Evolutionary conservation across 192 early-diverging fungal species (phyloP), one percentile per base, ranked within the genome.

Genomic region (Podila clonocystis): DNA sequence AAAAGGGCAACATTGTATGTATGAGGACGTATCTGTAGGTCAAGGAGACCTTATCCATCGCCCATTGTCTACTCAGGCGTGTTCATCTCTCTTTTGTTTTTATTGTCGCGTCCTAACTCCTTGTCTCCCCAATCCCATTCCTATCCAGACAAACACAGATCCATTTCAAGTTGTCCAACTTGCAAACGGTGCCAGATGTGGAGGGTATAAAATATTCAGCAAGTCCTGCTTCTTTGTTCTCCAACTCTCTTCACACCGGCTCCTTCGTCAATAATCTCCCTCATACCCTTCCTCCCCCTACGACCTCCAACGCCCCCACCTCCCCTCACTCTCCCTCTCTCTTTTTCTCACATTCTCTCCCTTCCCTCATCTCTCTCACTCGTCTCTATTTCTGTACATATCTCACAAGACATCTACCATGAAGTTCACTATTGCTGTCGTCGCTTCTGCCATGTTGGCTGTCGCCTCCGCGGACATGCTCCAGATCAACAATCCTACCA

Each of bases 401-500:
- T 22, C 22, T 55, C 52, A 55, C 17, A 45, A 3, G 13, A 22
- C 17, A 34, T 31, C 15, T 13, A 68, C 61, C 36, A 79, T 79
- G 69, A 72, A 67, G 76, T 72, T 58, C 61, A 28, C 50, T 50
- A 15, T 58, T 49, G 48, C 65, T 9, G 60, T 64, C 49, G 50
- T 52, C 12, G 61, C 67, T 26, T 30, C 59, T 17, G 9, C 30
- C 59, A 1, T 75, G 26, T 15, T 65, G 29, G 58, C 63, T 29
- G 59, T 49, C 13, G 70, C 45, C 20, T 63, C 70, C 41, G 70
- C 76, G 31, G 76, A 79, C 61, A 79, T 79, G 76, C 65, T 79
- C 38, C 69, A 79, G 65, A 72, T 79, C 65, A 79, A 79, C 70
- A 79, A 79, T 38, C 76, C 76, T 26, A 79, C 76, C 4, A 64